Evolutionary conservation across 768 basidiomycete genomes (phyloP).

Genomic region (Scleroderma citrinum): DNA sequence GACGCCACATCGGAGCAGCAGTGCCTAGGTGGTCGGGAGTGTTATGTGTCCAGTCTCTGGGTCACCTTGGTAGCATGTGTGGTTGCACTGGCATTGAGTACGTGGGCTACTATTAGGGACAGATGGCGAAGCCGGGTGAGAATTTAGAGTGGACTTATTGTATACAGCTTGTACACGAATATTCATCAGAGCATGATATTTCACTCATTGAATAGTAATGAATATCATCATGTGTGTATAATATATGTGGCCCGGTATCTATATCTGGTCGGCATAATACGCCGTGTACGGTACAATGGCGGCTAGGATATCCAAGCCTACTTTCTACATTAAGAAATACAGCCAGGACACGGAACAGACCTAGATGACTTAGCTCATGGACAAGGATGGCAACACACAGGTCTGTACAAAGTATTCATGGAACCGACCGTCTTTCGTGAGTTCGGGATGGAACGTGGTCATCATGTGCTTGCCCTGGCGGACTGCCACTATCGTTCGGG

Average conservation of each 20-base stretch:
- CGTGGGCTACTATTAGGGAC: constrained; percentile 34
- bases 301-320: no score
- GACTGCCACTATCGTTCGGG: constrained; percentile 72
- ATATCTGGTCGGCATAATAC: no score
- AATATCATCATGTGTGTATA: no score
- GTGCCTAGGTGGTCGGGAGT: constrained; percentile 52
- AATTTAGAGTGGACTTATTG: background rate
- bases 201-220: no score
- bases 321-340: no score
- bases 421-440: constrained; percentile 81
- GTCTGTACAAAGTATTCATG: constrained; percentile 86
- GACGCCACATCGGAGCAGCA: constrained; percentile 32
- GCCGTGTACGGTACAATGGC: no score
- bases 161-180: no score
- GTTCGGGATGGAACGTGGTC: constrained; percentile 92
- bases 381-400: constrained; percentile 47
- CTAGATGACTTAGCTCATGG: constrained; percentile 1
- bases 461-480: constrained; percentile 80
- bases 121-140: background rate
- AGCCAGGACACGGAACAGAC: no score
- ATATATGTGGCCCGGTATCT: no score
- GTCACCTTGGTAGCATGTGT: constrained; percentile 37
- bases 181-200: no score
- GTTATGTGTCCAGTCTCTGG: constrained; percentile 55
- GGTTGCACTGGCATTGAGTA: constrained; percentile 32